Base-by-base conservation (phyloP, 306 rosid species). In the Rubus idaeus region DNA sequence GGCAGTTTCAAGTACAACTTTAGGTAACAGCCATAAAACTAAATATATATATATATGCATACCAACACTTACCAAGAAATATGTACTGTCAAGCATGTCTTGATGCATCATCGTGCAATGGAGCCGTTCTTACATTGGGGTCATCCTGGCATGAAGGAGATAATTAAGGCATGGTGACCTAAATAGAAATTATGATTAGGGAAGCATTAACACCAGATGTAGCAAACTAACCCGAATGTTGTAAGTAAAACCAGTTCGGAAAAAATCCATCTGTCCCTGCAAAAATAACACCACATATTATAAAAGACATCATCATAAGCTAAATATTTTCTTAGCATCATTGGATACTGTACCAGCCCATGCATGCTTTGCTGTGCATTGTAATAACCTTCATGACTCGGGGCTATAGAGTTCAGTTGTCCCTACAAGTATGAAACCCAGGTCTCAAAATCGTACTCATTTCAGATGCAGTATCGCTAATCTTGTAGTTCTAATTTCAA, bases 191-290 rank as follows among this genome's bases (percentile, higher is more conserved):
- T 40, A 30, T 9, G 20, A 64, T 21, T 35, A 11, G n/a, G 20
- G 72, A 56, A 73, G 20, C 5, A 70, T 12, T 72, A 26, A 46
- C 57, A 56, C 9, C 78, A 71, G 4, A 78, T 58, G 57, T 40
- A 42, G 64, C 47, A 79, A 67, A 89, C 97, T 87, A 81, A 95
- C 99, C 89, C 99, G 96, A 68, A 95, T 89, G 74, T 90, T 80
- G 77, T 92, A 95, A 71, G 97, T 18, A 85, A 84, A 95, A 83
- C 91, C 75, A 40, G 95, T 53, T 78, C 99, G 89, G 80, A 92
- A 88, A 85, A 92, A 95, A 77, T 95, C 99, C 92, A 92, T 87
- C 58, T 94, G 98, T 78, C 93, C 97, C 99, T 95, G 97, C 87
- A 90, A 73, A 71, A 76, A 84, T 57, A 68, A 65, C 61, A 61